Conservation (phyloP, 805 yeast genomes). For the Clavispora asparagi region DNA sequence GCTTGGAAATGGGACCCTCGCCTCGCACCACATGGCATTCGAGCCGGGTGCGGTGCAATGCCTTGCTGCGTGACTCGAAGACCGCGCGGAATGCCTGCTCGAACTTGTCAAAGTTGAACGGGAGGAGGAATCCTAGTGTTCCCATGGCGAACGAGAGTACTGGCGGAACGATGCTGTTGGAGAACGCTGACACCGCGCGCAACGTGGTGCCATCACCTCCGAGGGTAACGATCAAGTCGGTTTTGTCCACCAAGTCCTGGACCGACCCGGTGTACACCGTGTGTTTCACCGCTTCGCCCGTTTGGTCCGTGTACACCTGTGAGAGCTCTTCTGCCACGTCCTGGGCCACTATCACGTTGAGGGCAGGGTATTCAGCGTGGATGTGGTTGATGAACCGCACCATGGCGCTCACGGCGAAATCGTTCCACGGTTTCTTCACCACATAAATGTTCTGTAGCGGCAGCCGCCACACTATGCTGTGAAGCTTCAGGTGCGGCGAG, state of each 20-base stretch:
- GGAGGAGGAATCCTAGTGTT: constrained; percentile 82
- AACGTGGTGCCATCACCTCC: constrained; percentile 98
- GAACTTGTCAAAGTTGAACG: constrained; percentile 71
- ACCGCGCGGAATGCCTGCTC: constrained; percentile 59
- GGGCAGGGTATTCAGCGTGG: constrained; percentile 56
- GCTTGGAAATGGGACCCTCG: constrained; percentile 8
- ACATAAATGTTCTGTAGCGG: constrained; percentile 72
- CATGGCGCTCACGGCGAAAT: constrained; percentile 60
- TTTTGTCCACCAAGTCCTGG: constrained; percentile 53
- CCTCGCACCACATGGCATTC: constrained; percentile 62
- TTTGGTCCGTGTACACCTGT: constrained; percentile 9
- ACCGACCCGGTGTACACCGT: constrained; percentile 53
- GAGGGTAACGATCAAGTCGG: constrained; percentile 78
- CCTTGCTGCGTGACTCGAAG: constrained; percentile 62
- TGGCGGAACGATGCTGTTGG: constrained; percentile 76
- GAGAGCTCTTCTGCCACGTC: constrained; percentile 69
- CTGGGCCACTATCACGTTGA: constrained; percentile 72
- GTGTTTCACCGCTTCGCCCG: background rate
- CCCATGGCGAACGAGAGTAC: constrained; percentile 86
- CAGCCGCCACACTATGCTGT: constrained; percentile 62
- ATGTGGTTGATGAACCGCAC: constrained; percentile 58
- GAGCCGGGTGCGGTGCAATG: constrained; percentile 70
- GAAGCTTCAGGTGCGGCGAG: constrained; percentile 56
- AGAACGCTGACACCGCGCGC: constrained; percentile 75
- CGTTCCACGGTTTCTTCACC: constrained; percentile 81